A percentile compares a stretch with the other conserved stretches of the same genome.
phyloP scores from a whole-genome alignment of 768 basidiomycete genomes.

The Auriscalpium vulgare region DNA sequence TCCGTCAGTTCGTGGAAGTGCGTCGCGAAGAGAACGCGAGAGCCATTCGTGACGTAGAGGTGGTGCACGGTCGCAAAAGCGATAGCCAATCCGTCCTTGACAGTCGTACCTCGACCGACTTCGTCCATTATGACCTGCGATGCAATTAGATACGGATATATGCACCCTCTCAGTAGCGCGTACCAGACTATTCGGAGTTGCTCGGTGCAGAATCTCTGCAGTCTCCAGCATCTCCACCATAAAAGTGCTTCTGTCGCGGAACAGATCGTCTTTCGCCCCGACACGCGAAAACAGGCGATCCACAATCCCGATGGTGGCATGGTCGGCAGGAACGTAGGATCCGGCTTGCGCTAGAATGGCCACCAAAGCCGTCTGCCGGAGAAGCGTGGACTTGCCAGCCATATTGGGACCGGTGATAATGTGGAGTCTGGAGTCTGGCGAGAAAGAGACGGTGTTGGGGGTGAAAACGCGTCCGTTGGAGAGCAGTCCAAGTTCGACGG shows the following conservation, averaged over 20 bases:
- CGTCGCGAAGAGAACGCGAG: slow-evolving; percentile 93
- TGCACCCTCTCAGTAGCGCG: slow-evolving; percentile 13
- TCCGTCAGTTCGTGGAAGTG: slow-evolving; percentile 93
- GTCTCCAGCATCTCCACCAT: slow-evolving; percentile 99
- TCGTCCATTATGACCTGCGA: slow-evolving; percentile 97
- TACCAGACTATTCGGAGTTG: slow-evolving; percentile 79
- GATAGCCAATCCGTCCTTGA: slow-evolving; percentile 87
- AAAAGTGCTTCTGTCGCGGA: slow-evolving; percentile 89
- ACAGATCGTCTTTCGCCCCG: slow-evolving; percentile 92
- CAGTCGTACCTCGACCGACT: slow-evolving; percentile 93
- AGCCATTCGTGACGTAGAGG: slow-evolving; percentile 59
- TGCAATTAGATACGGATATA: neutral
- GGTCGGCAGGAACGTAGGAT: slow-evolving; percentile 87
- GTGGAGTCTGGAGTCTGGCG: slow-evolving; percentile 57
- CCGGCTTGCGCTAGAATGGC: slow-evolving; percentile 87
- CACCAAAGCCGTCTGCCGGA: slow-evolving; percentile 88
- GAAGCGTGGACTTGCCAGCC: slow-evolving; percentile 89
- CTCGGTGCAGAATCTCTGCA: slow-evolving; percentile 78
- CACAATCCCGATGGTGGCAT: slow-evolving; percentile 73
- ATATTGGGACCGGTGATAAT: slow-evolving; percentile 93
- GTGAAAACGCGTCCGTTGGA: slow-evolving; percentile 70
- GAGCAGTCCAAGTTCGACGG: slow-evolving; percentile 84
- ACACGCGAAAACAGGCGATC: slow-evolving; percentile 92
- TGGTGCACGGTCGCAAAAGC: slow-evolving; percentile 89
- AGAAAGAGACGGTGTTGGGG: slow-evolving; percentile 70